Conservation (phyloP, 2,329 filamentous ascomycete species). For the Emergomyces pasteurianus region DNA sequence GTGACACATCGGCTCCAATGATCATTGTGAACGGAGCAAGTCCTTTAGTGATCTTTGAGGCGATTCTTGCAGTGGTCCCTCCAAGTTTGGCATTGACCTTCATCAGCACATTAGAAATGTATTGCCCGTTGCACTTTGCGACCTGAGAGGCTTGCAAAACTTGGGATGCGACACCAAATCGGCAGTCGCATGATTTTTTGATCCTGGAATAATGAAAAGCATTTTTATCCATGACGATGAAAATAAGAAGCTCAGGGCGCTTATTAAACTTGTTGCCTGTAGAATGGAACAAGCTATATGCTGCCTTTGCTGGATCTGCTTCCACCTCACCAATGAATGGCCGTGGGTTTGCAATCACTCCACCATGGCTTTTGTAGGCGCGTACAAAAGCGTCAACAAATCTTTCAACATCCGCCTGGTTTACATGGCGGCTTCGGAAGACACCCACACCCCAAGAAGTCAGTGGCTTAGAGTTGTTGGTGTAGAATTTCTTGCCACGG, state of each 20-base stretch:
- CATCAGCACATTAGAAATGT: constrained; percentile 88
- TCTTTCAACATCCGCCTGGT: constrained; percentile 33
- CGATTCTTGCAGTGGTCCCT: constrained; percentile 54
- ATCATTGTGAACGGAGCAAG: constrained; percentile 53
- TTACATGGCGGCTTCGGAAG: constrained; percentile 43
- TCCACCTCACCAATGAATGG: constrained; percentile 35
- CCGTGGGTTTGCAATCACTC: constrained; percentile 36
- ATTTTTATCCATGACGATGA: constrained; percentile 62
- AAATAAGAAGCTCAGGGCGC: constrained; percentile 65
- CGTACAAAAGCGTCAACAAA: constrained; percentile 52
- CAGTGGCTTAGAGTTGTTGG: constrained; percentile 50
- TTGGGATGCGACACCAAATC: constrained; percentile 73
- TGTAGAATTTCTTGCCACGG: constrained; percentile 64
- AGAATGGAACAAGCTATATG: constrained; percentile 44
- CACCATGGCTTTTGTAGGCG: constrained; percentile 51
- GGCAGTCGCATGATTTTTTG: constrained; percentile 81
- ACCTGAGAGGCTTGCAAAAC: constrained; percentile 65
- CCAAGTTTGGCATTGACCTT: constrained; percentile 96
- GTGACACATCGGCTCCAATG: constrained; percentile 84
- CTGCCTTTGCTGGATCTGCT: constrained; percentile 40
- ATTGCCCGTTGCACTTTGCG: constrained; percentile 59
- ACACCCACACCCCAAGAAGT: constrained; percentile 64
- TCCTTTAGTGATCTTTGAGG: constrained; percentile 31
- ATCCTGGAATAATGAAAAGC: constrained; percentile 64
- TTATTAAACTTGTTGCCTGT: constrained; percentile 43